Conservation (phyloP, 176 grass and related monocot species). For the Ananas comosus region DNA sequence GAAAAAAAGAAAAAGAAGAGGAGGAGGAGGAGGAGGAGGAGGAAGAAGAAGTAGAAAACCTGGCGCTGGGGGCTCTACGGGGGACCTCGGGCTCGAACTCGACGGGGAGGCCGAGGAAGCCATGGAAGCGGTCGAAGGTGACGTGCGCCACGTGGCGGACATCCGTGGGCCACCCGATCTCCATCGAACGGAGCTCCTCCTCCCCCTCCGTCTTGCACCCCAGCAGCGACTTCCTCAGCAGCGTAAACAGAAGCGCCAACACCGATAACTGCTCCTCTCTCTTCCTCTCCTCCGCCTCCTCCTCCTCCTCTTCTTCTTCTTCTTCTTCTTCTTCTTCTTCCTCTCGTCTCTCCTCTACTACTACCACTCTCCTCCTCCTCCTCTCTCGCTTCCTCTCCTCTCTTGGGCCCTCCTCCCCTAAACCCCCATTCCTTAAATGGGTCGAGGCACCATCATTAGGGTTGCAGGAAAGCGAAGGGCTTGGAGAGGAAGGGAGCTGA, state of each 20-base stretch:
- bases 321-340: constrained; percentile 13
- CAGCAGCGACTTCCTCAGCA: constrained; percentile 66
- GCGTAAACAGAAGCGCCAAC: constrained; percentile 64
- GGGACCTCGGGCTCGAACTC: constrained; percentile 48
- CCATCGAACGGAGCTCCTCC: constrained; percentile 22
- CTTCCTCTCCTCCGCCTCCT: constrained; percentile 17
- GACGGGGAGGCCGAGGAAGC: constrained; percentile 64
- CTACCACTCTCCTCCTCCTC: background rate
- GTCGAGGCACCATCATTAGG: constrained; percentile 25
- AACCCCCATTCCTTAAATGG: constrained; percentile 35
- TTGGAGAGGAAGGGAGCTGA: constrained; percentile 21
- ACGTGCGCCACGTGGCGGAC: constrained; percentile 76
- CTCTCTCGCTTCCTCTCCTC: constrained; percentile 9
- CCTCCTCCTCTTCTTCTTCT: constrained; percentile 14
- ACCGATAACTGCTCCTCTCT: constrained; percentile 54
- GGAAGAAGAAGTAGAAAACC: constrained; percentile 12
- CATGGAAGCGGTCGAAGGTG: constrained; percentile 88
- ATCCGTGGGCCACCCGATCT: constrained; percentile 78
- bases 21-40: background rate
- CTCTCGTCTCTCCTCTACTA: constrained; percentile 3
- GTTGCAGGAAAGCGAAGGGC: constrained; percentile 5
- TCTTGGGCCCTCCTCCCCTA: constrained; percentile 33
- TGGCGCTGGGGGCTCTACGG: constrained; percentile 51
- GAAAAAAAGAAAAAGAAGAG: background rate
- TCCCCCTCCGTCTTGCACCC: constrained; percentile 44